phyloP scores from a whole-genome alignment of 2,329 filamentous ascomycete genomes.

The Xylariaceae sp. region DNA sequence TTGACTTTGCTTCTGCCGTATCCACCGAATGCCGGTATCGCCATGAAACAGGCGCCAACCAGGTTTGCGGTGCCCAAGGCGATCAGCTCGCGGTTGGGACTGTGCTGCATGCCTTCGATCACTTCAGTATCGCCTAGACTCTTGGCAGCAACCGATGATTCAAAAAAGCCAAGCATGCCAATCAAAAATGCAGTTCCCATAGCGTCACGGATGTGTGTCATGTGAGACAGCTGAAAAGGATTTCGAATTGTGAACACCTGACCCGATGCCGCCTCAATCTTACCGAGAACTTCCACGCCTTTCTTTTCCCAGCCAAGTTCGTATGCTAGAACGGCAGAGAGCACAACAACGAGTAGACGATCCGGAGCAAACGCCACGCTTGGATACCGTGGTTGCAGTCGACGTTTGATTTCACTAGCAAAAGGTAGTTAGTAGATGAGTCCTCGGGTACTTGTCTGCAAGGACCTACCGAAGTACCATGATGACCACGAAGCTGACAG shows the following conservation, averaged over 20 bases:
- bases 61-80: constrained; percentile 88
- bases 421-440: too few species aligned
- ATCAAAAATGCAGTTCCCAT: constrained; percentile 93
- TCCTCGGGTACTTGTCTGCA: too few species aligned
- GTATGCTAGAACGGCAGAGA: constrained; percentile 78
- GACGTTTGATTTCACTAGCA: constrained; percentile 71
- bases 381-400: constrained; percentile 73
- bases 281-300: constrained; percentile 79
- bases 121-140: constrained; percentile 68
- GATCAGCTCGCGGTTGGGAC: constrained; percentile 88
- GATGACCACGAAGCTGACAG: constrained; percentile 78
- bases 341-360: constrained; percentile 81
- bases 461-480: constrained; percentile 74
- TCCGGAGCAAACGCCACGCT: constrained; percentile 86
- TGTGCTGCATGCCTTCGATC: constrained; percentile 76
- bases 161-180: constrained; percentile 94
- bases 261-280: constrained; percentile 71
- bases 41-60: constrained; percentile 87
- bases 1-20: constrained; percentile 97
- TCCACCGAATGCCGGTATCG: constrained; percentile 88
- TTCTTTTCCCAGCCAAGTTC: constrained; percentile 70
- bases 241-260: constrained; percentile 75
- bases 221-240: constrained; percentile 72
- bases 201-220: constrained; percentile 78
- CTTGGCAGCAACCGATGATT: constrained; percentile 94